Evolutionary conservation across 257 asterid species (phyloP), one percentile per base, ranked within the genome.

Genomic region (Nicotiana tabacum): DNA sequence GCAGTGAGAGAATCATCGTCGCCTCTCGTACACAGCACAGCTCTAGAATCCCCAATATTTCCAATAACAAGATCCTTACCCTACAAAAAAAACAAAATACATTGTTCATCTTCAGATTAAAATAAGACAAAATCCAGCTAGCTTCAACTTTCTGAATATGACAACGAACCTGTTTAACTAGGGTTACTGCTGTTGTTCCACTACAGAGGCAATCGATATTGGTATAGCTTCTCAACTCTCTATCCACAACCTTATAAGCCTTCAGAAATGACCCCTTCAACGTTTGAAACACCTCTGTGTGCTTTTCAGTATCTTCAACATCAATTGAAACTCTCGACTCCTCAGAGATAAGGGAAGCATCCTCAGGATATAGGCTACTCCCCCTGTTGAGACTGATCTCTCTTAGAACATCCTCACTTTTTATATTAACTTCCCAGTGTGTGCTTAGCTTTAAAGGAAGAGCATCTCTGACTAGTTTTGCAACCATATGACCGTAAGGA

Each of bases 401-500:
- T 80, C 83, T 85, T 65, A 88, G 89, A 84, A 88, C 91, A 51
- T 89, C 93, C 3, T 90, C 90, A 21, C 85, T 87, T 88, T 93
- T 91, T 65, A 82, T 80, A 82, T 85, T 89, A 82, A 88, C 91
- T 90, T 93, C 96, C 97, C 96, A 90, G 81, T 90, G 91, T 27
- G 96, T 87, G 79, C 92, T 89, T 80, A 93, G 89, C 77, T 90
- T 91, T 82, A 88, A 86, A 12, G 96, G 96, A 81, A 93, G 94
- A 57, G 91, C 86, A 84, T 93, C 97, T 90, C 96, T 81, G 81
- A 93, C 97, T 80, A 90, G 85, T 86, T 83, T 93, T 9, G 97
- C 97, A 21, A 93, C 97, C 93, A 91, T 60, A 83, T 93, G 97
- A 82, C 97, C 97, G 6, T 90, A 89, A 17, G 97, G 97, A 35